Conservation (phyloP, 2,329 filamentous ascomycete species). For the Ophiostoma pallidulum region DNA sequence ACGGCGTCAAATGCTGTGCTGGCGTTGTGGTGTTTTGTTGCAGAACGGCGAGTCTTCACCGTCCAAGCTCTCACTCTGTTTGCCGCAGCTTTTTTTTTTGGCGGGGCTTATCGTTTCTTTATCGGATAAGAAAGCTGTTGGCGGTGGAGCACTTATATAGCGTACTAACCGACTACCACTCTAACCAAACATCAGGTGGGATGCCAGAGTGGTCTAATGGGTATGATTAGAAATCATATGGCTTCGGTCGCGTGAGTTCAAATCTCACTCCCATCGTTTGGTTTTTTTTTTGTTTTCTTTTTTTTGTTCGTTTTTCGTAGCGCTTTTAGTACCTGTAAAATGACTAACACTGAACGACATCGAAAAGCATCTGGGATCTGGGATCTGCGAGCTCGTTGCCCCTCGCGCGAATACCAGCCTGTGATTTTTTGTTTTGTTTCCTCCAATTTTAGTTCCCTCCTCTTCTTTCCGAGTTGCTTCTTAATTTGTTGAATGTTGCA, state of each 20-base stretch:
- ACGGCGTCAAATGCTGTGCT: too few relatives aligned
- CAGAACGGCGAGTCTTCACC: not conserved
- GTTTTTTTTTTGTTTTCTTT: slow-evolving; percentile 4
- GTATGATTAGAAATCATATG: slow-evolving; percentile 19
- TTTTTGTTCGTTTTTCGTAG: not conserved
- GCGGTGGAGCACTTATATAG: not conserved
- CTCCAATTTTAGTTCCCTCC: too few relatives aligned
- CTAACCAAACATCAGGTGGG: slow-evolving; percentile 5
- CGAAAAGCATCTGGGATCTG: too few relatives aligned
- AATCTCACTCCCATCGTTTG: slow-evolving; percentile 16
- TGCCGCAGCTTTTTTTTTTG: not conserved
- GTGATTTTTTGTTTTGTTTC: not conserved
- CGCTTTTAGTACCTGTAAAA: not conserved
- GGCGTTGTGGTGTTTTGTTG: not conserved
- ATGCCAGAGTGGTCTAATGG: slow-evolving; percentile 18
- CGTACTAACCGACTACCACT: too few relatives aligned
- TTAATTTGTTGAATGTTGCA: not conserved
- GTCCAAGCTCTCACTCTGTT: not conserved
- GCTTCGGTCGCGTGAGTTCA: slow-evolving; percentile 18
- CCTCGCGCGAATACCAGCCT: too few relatives aligned
- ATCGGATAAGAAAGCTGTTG: not conserved
- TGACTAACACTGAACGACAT: too few relatives aligned
- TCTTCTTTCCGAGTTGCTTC: too few relatives aligned
- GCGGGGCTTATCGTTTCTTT: not conserved
- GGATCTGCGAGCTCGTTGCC: too few relatives aligned